Conservation (phyloP, 148 eudicot genomes). For the Spergularia marina region DNA sequence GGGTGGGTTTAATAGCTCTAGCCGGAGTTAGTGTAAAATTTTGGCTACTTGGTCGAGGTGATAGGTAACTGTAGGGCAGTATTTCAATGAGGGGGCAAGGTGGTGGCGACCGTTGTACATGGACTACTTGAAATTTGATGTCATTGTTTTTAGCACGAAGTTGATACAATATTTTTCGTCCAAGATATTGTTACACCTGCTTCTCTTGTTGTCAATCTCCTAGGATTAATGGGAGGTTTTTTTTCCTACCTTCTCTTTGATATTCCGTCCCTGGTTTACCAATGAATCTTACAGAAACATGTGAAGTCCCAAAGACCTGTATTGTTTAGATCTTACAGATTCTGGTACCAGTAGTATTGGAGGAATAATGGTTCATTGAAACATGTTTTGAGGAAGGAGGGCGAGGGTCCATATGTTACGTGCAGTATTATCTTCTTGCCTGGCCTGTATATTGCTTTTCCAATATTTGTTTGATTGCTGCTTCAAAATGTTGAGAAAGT, state of each 20-base stretch:
- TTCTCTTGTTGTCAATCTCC: background rate
- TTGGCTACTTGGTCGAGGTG: too few species aligned
- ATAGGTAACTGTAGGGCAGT: too few species aligned
- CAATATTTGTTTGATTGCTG: background rate
- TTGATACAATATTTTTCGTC: too few species aligned
- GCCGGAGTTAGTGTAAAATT: too few species aligned
- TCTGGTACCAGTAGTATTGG: background rate
- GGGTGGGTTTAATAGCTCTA: too few species aligned
- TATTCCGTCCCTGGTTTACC: background rate
- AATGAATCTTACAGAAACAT: background rate
- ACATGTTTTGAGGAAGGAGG: background rate
- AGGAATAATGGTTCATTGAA: background rate
- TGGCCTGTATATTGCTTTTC: background rate
- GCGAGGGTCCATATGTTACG: background rate
- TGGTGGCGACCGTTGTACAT: too few species aligned
- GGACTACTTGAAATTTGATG: too few species aligned
- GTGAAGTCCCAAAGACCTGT: background rate
- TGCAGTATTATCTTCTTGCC: background rate
- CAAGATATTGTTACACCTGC: background rate
- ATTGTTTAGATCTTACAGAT: background rate
- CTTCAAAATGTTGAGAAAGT: background rate
- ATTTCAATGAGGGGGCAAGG: too few species aligned
- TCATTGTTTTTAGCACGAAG: too few species aligned
- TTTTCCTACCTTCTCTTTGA: background rate
- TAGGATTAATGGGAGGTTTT: background rate